Conservation (phyloP, 164 flowering plant species). For the Litsea cubeba region DNA sequence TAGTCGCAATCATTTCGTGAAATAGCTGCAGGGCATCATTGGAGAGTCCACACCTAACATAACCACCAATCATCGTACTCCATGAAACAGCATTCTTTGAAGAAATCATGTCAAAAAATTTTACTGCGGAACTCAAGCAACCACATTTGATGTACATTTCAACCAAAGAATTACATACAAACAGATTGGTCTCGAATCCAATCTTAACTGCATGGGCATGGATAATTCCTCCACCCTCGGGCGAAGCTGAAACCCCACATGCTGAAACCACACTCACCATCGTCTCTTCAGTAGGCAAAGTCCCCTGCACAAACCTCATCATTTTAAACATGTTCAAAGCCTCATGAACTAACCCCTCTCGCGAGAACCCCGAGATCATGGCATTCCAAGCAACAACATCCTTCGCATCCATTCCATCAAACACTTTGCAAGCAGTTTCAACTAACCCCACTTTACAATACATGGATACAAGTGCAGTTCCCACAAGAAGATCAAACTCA, state of each 20-base stretch:
- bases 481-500: constrained; percentile 12
- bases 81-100: constrained; percentile 13
- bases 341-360: constrained; percentile 1
- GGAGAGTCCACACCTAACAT: constrained; percentile 3
- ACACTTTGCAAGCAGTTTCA: constrained; percentile 7
- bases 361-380: constrained; percentile 8
- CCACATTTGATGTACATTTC: constrained; percentile 14
- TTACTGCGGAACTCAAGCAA: constrained; percentile 8
- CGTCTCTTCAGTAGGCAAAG: constrained; percentile 12
- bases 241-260: constrained; percentile 5
- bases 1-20: constrained; percentile 3
- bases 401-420: constrained; percentile 11
- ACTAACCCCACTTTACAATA: constrained; percentile 13
- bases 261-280: constrained; percentile 10
- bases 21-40: constrained; percentile 9
- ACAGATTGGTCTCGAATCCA: constrained; percentile 7
- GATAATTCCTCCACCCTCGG: constrained; percentile 3
- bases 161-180: constrained; percentile 10
- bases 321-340: constrained; percentile 3
- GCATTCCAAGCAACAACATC: constrained; percentile 20
- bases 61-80: constrained; percentile 20
- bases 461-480: constrained; percentile 13
- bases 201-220: constrained; percentile 8
- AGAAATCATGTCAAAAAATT: constrained; percentile 1
- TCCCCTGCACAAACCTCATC: constrained; percentile 2